Percentiles rank a stretch among this genome's conserved stretches.
Conservation (phyloP, 2,329 filamentous ascomycete genomes). For the Magnaporthiopsis rhizophila region DNA sequence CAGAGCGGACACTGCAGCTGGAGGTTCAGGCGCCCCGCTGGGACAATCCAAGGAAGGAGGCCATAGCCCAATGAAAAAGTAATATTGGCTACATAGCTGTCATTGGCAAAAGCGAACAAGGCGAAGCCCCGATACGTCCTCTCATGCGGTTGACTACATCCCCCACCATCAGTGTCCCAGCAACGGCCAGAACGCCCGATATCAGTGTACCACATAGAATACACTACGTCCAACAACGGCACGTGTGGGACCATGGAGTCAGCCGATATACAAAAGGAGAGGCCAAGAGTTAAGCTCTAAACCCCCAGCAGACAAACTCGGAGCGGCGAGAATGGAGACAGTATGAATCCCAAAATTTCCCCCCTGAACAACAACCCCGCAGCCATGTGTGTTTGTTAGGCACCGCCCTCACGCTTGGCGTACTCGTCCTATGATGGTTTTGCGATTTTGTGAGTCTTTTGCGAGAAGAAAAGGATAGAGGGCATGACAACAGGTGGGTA, state of each 20-base stretch:
- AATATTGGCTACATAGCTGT: neutral
- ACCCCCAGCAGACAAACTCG: neutral
- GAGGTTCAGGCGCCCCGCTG: too few species aligned
- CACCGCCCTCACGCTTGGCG: slow-evolving; percentile 53
- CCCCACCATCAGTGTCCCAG: neutral
- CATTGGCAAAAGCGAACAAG: too few species aligned
- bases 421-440: slow-evolving; percentile 42
- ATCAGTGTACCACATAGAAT: neutral
- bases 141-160: neutral
- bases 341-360: too few species aligned
- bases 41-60: too few species aligned
- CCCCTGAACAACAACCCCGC: too few species aligned
- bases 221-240: neutral
- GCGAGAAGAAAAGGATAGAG: neutral
- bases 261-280: neutral
- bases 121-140: neutral
- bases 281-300: neutral
- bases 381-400: slow-evolving; percentile 25
- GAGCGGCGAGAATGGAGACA: neutral
- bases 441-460: slow-evolving; percentile 14
- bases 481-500: too few species aligned
- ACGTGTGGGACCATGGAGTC: neutral
- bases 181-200: neutral
- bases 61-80: neutral
- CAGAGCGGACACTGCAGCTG: too few species aligned